Percentiles rank a stretch among this genome's conserved stretches.
These are phyloP conservation scores for Candida coquimbonensis DNA, from an alignment of 805 yeast species.

Conservation along the genomic window DNA sequence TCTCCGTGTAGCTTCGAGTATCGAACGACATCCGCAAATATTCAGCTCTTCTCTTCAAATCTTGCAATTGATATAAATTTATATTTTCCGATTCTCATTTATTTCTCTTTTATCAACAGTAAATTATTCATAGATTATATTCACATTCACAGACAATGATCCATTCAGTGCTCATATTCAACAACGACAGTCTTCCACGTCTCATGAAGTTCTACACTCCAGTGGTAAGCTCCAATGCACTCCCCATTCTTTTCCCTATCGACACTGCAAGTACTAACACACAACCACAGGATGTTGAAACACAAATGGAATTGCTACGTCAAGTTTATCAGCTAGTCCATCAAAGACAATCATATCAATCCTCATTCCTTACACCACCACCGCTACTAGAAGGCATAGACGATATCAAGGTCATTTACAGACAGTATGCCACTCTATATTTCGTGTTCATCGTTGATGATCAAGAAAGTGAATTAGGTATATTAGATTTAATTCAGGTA, in stretches of 20 bases:
- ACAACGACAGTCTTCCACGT: conserved; percentile 85
- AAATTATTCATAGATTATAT: background rate
- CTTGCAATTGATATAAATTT: too few relatives aligned
- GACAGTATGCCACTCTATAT: conserved; percentile 93
- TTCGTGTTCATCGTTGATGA: conserved; percentile 94
- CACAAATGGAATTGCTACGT: conserved; percentile 71
- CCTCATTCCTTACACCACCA: conserved; percentile 88
- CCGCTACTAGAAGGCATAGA: conserved; percentile 58
- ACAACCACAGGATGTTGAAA: conserved; percentile 49
- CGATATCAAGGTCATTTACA: conserved; percentile 81
- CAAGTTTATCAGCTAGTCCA: conserved; percentile 79
- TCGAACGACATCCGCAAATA: background rate
- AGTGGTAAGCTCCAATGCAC: conserved; percentile 30
- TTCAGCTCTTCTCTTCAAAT: background rate
- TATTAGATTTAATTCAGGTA: conserved; percentile 88
- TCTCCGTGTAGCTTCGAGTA: conserved; percentile 3
- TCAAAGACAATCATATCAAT: conserved; percentile 64
- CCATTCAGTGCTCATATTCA: conserved; percentile 80
- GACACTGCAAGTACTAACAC: background rate
- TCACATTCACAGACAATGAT: conserved; percentile 39
- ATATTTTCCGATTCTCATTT: too few relatives aligned
- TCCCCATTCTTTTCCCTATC: too few relatives aligned
- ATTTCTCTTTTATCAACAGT: background rate
- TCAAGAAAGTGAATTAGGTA: conserved; percentile 92
- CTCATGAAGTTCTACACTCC: conserved; percentile 89